A percentile compares a stretch with the other conserved stretches of the same genome.
phyloP scores from a whole-genome alignment of 75 land plant species.

The Picea sitchensis region DNA sequence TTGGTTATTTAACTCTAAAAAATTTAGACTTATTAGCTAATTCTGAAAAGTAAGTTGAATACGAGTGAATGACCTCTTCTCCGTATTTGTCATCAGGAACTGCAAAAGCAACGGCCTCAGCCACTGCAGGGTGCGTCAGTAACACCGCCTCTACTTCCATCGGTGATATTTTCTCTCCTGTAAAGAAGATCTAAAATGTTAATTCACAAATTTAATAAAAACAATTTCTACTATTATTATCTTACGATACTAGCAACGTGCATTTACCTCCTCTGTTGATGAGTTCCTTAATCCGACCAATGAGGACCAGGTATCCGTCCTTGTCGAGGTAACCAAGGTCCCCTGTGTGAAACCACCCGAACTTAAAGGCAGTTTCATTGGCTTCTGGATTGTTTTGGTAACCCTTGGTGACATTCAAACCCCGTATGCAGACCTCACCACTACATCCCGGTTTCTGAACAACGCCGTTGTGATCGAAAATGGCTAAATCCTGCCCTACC shows the following conservation, averaged over 20 bases:
- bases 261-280: conserved; percentile 89
- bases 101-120: conserved; percentile 90
- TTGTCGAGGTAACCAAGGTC: conserved; percentile 75
- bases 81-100: conserved; percentile 96
- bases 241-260: too few species aligned
- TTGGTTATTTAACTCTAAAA: too few species aligned
- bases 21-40: too few species aligned
- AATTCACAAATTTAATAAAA: too few species aligned
- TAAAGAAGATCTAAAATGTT: not conserved
- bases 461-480: conserved; percentile 62
- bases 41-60: too few species aligned
- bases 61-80: conserved; percentile 66
- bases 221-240: too few species aligned
- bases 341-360: conserved; percentile 97
- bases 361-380: conserved; percentile 62
- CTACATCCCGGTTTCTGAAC: conserved; percentile 10
- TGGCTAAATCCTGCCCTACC: conserved; percentile 78
- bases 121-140: conserved; percentile 73
- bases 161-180: conserved; percentile 96
- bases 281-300: conserved; percentile 95
- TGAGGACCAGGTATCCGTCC: conserved; percentile 82
- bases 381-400: conserved; percentile 85
- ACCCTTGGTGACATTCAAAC: conserved; percentile 82
- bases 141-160: conserved; percentile 92
- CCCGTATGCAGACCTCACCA: conserved; percentile 92